Base-by-base conservation (phyloP, 1,284 basidiomycete genomes). In the Trichosporon sp. region DNA sequence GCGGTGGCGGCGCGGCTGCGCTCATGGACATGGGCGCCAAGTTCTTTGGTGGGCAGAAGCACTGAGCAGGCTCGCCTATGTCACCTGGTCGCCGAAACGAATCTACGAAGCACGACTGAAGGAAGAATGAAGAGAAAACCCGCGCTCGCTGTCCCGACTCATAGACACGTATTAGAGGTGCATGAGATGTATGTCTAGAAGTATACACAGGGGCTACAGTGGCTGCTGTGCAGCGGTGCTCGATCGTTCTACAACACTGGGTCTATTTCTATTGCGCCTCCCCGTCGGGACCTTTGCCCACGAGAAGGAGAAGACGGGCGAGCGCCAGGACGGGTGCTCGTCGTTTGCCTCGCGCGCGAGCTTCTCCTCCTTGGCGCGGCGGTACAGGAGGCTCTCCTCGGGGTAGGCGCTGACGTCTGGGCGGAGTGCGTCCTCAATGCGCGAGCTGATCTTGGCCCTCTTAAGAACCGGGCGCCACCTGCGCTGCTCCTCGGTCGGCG, bases 361-460 rank as follows among this genome's bases (percentile, higher is more conserved):
- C 56, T 60, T 60, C 56, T 60, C 56, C 56, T 60, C 56, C 27
- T 31, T 18, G 3, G 56, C 56, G 29, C 69, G 66, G 9, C 64
- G 62, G 47, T 68, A 71, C 8, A 68, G 51, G 7, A 66, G 18
- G 12, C 67, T 69, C 34, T 42, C 38, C 6, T 65, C 56, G 0
- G 58, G 53, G 15, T 64, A 60, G 34, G 64, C 56, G 13, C 65
- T 63, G 1, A 65, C 38, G 23, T 60, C 13, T 2, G 68, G 68
- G 1, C 69, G 58, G 7, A 72, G 60, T 2, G 67, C 27, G 35
- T 72, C 68, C 15, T 69, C 66, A 27, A 72, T 58, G 15, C 60
- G 47, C 12, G 51, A 47, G 32, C 65, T 65, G 62, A 72, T 32
- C 23, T 42, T 53, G 65, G 29, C 56, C 15, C 56, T 15, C 27